Percentiles rank a stretch among this genome's conserved stretches.
Conservation (phyloP, 2,329 filamentous ascomycete species). For the Juglanconis oblonga region DNA sequence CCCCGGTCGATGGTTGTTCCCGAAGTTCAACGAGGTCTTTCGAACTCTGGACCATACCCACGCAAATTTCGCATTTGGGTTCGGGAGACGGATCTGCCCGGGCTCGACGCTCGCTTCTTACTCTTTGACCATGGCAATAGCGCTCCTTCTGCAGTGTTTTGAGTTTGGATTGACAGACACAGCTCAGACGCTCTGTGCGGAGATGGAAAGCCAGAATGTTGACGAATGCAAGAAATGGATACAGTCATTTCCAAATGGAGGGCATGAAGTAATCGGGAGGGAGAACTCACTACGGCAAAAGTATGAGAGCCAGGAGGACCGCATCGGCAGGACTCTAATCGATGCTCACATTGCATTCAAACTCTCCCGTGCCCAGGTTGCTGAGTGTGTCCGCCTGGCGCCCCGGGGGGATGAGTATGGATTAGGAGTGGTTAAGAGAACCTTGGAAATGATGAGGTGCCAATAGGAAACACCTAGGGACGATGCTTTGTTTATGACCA, state of each 20-base stretch:
- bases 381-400: background rate
- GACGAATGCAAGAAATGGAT: slow-evolving; percentile 5
- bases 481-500: no score
- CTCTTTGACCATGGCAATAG: slow-evolving; percentile 11
- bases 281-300: background rate
- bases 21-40: background rate
- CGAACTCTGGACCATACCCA: slow-evolving; percentile 6
- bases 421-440: background rate
- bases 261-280: background rate
- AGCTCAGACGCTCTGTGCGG: background rate
- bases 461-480: no score
- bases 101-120: slow-evolving; percentile 9
- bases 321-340: slow-evolving; percentile 8
- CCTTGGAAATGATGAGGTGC: background rate
- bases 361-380: slow-evolving; percentile 7
- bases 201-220: background rate
- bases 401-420: background rate
- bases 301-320: background rate
- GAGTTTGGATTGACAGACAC: slow-evolving; percentile 7
- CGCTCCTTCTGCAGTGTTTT: slow-evolving; percentile 12
- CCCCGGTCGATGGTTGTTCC: slow-evolving; percentile 9
- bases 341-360: slow-evolving; percentile 13
- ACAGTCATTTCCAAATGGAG: background rate
- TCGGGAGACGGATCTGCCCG: slow-evolving; percentile 12
- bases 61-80: slow-evolving; percentile 14